Percentiles rank a stretch among this genome's conserved stretches.
Conservation (phyloP, 306 rosid genomes). For the Clitoria ternatea region DNA sequence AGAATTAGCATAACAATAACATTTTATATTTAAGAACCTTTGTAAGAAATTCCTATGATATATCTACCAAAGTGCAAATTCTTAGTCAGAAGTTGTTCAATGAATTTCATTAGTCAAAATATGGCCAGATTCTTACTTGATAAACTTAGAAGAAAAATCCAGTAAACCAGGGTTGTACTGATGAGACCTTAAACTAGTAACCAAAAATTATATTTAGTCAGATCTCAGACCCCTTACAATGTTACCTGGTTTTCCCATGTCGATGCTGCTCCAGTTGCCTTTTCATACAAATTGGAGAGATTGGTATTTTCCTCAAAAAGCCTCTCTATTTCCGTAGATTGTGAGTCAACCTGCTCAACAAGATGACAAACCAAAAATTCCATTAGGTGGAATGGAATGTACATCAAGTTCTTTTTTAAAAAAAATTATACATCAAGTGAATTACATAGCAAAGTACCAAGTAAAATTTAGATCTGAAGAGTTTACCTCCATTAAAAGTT, state of each 20-base stretch:
- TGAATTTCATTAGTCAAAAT: background rate
- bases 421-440: too few relatives aligned
- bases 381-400: slow-evolving; percentile 24
- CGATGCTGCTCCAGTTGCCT: slow-evolving; percentile 45
- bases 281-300: slow-evolving; percentile 65
- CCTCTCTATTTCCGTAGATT: slow-evolving; percentile 83
- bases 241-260: slow-evolving; percentile 94
- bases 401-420: background rate
- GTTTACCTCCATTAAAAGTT: slow-evolving; percentile 78
- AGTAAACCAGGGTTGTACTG: background rate
- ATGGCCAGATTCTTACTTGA: background rate
- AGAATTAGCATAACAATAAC: background rate
- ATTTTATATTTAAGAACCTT: slow-evolving; percentile 3
- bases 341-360: slow-evolving; percentile 80
- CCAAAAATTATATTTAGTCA: slow-evolving; percentile 18
- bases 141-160: slow-evolving; percentile 3
- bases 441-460: slow-evolving; percentile 16
- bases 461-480: background rate
- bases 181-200: slow-evolving; percentile 9
- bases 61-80: background rate
- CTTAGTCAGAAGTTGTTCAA: background rate
- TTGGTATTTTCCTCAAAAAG: slow-evolving; percentile 88
- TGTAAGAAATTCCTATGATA: background rate
- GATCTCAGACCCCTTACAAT: background rate
- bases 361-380: slow-evolving; percentile 19